phyloP scores from a whole-genome alignment of 345 rosid species.

The Rhodamnia rubescens region DNA sequence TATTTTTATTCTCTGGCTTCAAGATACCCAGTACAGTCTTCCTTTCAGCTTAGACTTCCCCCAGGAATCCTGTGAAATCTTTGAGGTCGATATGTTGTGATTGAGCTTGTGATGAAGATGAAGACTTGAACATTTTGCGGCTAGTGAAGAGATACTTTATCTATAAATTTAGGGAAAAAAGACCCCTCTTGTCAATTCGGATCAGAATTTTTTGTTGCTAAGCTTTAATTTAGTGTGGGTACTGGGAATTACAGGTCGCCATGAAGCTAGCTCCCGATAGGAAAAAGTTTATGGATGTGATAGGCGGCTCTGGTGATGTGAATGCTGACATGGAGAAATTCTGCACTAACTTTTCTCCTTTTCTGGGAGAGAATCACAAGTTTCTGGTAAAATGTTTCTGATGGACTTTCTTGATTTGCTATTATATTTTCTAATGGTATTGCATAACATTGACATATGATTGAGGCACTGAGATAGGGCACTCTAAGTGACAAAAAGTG shows the following conservation, averaged over 20 bases:
- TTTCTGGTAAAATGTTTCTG: constrained; percentile 55
- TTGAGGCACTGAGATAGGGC: neutral
- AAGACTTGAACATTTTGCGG: neutral
- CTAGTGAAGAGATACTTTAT: neutral
- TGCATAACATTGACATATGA: neutral
- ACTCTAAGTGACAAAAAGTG: neutral
- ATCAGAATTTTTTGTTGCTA: neutral
- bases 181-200: neutral
- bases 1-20: neutral
- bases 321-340: constrained; percentile 76
- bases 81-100: neutral
- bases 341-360: constrained; percentile 64
- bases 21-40: neutral
- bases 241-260: constrained; percentile 44
- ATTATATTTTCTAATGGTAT: neutral
- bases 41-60: neutral
- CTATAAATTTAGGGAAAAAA: neutral
- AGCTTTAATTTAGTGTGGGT: neutral
- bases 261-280: constrained; percentile 96
- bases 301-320: constrained; percentile 69
- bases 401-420: neutral
- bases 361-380: constrained; percentile 83
- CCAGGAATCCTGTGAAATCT: neutral
- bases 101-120: neutral
- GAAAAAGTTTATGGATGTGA: constrained; percentile 90